Base-by-base conservation (phyloP, 108 stramenopile genomes). In the Tribonema minus region DNA sequence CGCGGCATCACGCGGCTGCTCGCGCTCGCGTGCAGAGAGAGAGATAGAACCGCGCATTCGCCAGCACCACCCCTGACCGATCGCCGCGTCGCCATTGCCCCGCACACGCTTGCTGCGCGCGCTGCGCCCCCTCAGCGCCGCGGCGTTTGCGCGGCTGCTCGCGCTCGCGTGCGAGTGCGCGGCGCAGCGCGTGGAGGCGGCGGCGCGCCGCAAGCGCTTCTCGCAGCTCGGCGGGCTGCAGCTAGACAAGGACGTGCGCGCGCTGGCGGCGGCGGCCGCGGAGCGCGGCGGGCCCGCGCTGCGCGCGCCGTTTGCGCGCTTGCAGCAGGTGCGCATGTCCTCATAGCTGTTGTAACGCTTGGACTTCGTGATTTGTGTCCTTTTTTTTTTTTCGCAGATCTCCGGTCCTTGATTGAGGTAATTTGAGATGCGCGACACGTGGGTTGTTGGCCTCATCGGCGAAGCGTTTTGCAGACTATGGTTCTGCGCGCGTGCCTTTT, bases 161-260 rank as follows among this genome's bases (percentile, higher is more conserved):
- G 71, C 68, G 31, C 63, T 69, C 23, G 69, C 71, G 12, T 69
- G 61, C 34, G 69, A 28, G 32, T 80, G 71, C 63, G 41, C 71
- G 7, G 79, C 69, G 40, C 70, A 80, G 70, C 61, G 69, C 28
- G 31, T 80, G 62, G 79, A 80, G 70, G 30, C 63, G 29, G 58
- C 68, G 7, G 61, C 71, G 39, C 70, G 63, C 62, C 69, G 70
- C 61, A 60, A 60, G 0, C 4, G 58, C 68, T 80, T 80, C 64
- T 64, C 79, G 25, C 79, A 80, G 41, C 32, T 80, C n/a, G 79
- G 79, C 26, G 79, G 62, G 1, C 40, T 80, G 67, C 69, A 80
- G 68, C 35, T 80, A 41, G 79, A 80, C 68, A 80, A 80, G 69
- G 79, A 80, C 31, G 61, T 80, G 54, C 68, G 78, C 25, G 70